Percentiles rank a stretch among this genome's conserved stretches.
phyloP scores from a whole-genome alignment of 139 green algal species.

The Desmodesmus armatus region DNA sequence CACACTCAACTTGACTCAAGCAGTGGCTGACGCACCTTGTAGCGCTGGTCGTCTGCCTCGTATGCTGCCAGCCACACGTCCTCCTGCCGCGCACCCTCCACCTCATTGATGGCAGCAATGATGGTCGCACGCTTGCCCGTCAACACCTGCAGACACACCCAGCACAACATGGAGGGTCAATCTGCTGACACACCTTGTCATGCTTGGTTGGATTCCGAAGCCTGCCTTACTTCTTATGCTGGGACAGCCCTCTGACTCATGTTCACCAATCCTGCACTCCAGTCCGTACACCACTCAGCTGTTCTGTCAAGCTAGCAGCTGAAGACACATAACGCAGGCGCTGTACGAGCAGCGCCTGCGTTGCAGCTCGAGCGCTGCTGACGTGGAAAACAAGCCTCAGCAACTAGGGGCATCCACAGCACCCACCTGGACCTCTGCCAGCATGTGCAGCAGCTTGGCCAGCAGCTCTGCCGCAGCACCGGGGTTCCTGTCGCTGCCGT shows the following conservation, averaged over 20 bases:
- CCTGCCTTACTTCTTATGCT: too few relatives aligned
- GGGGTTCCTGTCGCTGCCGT: constrained; percentile 18
- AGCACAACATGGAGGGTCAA: background rate
- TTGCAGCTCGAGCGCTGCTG: too few relatives aligned
- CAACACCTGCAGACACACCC: constrained; percentile 25
- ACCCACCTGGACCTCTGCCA: constrained; percentile 55
- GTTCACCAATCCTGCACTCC: too few relatives aligned
- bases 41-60: constrained; percentile 64
- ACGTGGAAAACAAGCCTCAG: too few relatives aligned
- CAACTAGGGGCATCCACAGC: background rate
- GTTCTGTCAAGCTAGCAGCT: too few relatives aligned
- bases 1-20: too few relatives aligned
- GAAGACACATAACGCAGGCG: too few relatives aligned
- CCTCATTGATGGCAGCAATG: constrained; percentile 49
- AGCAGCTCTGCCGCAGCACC: constrained; percentile 58
- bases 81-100: constrained; percentile 58
- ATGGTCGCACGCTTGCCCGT: constrained; percentile 53
- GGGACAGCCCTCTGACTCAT: too few relatives aligned
- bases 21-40: constrained; percentile 72
- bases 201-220: too few relatives aligned
- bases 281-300: too few relatives aligned
- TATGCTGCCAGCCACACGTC: constrained; percentile 61
- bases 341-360: too few relatives aligned
- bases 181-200: too few relatives aligned
- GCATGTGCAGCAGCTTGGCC: constrained; percentile 64